These are phyloP conservation scores for Lodderomyces beijingensis DNA, from an alignment of 1,139 yeast species.

Conservation along the genomic window DNA sequence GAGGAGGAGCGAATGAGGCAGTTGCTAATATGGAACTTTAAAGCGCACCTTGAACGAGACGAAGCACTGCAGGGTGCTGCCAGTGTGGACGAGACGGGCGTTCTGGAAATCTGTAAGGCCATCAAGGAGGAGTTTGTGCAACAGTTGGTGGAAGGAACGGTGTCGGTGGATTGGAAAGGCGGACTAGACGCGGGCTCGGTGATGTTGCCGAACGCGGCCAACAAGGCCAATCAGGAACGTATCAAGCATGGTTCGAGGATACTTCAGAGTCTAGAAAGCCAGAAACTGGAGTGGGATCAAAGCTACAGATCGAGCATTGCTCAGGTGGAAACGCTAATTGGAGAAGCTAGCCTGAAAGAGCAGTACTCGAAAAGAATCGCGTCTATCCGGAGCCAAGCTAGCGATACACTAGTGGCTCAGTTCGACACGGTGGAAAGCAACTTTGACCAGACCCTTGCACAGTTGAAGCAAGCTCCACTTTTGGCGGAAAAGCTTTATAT, in stretches of 20 bases:
- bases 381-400: background rate
- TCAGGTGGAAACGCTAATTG: background rate
- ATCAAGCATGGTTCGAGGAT: constrained; percentile 43
- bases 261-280: constrained; percentile 39
- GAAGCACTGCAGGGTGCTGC: constrained; percentile 18
- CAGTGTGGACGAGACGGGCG: constrained; percentile 32
- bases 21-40: constrained; percentile 64
- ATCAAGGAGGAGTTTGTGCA: constrained; percentile 61
- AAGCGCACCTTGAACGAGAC: constrained; percentile 38
- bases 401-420: background rate
- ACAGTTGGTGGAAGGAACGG: constrained; percentile 55
- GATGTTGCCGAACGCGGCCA: constrained; percentile 54
- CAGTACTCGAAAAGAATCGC: background rate
- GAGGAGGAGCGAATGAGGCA: constrained; percentile 75
- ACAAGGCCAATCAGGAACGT: constrained; percentile 45
- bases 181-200: constrained; percentile 18
- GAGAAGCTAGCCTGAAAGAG: background rate
- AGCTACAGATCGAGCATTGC: constrained; percentile 16
- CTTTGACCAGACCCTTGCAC: constrained; percentile 13
- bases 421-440: constrained; percentile 4
- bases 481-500: constrained; percentile 22
- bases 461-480: constrained; percentile 15
- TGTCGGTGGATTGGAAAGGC: constrained; percentile 67
- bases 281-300: constrained; percentile 47
- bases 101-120: constrained; percentile 53